Evolutionary conservation across 306 rosid species (phyloP), one percentile per base, ranked within the genome.

Genomic region (Trifolium fragiferum): DNA sequence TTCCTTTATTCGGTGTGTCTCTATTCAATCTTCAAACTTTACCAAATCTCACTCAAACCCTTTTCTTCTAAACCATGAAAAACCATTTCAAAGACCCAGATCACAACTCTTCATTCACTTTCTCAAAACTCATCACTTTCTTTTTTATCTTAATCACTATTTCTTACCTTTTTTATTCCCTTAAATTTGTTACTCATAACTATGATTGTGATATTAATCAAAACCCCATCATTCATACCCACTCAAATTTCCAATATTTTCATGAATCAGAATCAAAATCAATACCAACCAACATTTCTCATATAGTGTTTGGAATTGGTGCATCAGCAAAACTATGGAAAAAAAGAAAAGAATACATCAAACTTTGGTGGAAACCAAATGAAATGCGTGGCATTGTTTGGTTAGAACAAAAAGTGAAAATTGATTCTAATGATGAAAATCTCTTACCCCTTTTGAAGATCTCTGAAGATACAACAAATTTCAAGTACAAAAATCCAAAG

Each of bases 271-370:
- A 4, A 19, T 4, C 75, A 53, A 50, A 77, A 51, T 37, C 81
- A 74, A 10, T 4, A 27, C 10, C 18, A 3, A 92, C 96, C 14
- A 83, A 83, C 63, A 67, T 92, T 70, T 82, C 88, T 27, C 94
- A 92, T 79, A 70, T 90, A 65, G 96, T 88, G 0, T 92, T 92
- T 23, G 92, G 96, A 27, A 84, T 90, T 16, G 96, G 83, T 14
- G 92, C 94, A 20, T 92, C 92, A 1, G 83, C 94, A 7, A 87
- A 88, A 16, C 88, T 88, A 16, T 92, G 92, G 92, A 74, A 63
- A 25, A 81, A 82, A 20, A 77, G 98, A 23, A 92, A 92, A 61
- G 84, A 84, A 68, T 88, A 90, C 86, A 77, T 92, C 44, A 90
- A 89, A 78, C 83, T 81, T 0, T 92, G 94, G 96, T 92, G 94